Conservation (phyloP, 2,329 filamentous ascomycete genomes). For the Coniochaeta sp. region DNA sequence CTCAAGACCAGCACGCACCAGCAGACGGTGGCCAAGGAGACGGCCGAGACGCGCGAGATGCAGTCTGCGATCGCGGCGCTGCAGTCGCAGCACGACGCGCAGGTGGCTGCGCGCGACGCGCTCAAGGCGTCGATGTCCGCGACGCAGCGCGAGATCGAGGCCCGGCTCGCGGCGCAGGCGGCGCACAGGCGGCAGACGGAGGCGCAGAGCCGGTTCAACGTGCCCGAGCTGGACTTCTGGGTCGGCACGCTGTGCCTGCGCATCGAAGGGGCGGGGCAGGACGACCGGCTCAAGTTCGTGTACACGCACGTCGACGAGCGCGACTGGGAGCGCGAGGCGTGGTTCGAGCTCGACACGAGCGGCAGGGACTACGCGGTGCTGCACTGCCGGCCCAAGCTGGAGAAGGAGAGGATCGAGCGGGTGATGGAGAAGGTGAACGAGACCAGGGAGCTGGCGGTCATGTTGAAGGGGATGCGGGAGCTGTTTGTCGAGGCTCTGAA, state of each 20-base stretch:
- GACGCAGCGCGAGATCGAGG: constrained; percentile 63
- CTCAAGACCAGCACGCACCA: constrained; percentile 65
- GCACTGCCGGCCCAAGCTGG: constrained; percentile 74
- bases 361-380: constrained; percentile 79
- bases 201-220: constrained; percentile 78
- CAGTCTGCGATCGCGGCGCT: constrained; percentile 53
- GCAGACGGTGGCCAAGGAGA: constrained; percentile 69
- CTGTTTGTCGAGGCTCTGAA: constrained; percentile 65
- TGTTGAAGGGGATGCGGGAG: constrained; percentile 78
- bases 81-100: constrained; percentile 51
- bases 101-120: constrained; percentile 47
- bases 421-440: constrained; percentile 79
- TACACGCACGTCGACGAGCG: constrained; percentile 82
- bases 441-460: constrained; percentile 59
- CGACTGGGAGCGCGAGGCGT: constrained; percentile 82
- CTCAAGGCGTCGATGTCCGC: constrained; percentile 57
- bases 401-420: constrained; percentile 68
- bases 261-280: constrained; percentile 80
- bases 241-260: constrained; percentile 80
- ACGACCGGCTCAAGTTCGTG: constrained; percentile 83
- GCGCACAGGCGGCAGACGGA: constrained; percentile 69
- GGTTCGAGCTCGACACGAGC: constrained; percentile 84
- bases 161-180: constrained; percentile 62
- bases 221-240: constrained; percentile 94
- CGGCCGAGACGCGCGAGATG: constrained; percentile 71